Evolutionary conservation across 31 red algal species (phyloP), one percentile per base, ranked within the genome.

Genomic region (Asparagopsis taxiformis): DNA sequence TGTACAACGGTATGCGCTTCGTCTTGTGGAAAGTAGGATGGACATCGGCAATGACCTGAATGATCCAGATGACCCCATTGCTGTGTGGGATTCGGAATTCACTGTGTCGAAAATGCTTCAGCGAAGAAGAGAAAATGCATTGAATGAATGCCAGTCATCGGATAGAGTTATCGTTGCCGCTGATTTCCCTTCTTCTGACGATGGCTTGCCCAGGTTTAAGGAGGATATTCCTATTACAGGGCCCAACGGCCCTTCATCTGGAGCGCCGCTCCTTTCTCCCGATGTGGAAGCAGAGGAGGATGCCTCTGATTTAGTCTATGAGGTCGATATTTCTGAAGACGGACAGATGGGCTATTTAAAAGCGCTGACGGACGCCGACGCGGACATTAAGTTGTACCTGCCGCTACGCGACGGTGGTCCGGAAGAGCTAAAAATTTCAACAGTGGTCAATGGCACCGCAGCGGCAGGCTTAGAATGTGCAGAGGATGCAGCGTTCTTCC

Each of bases 391-490:
- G 5, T 61, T 93, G 70, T 93, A 79, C 79, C 74, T 84, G 79
- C 89, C 89, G 82, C 89, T 93, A 77, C 90, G 84, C 72, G 90
- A 94, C 84, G 80, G 83, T 79, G 80, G 76, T 79, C 82, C 82
- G 68, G 91, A 94, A 75, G 91, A 94, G 85, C 70, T 89, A 13
- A 75, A 79, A 68, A 55, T 89, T 63, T 94, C 92, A 28, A 52
- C 65, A n/a, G 85, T 96, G 51, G 85, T 84, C 38, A 69, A 55
- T 63, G 81, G 87, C 59, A 90, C 92, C 17, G 85, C 78, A 74
- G 84, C 85, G 70, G 74, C 71, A 80, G 92, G 92, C 63, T 67
- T 90, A 33, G 83, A 89, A 68, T 84, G 84, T 72, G 78, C 89
- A 23, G 84, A 93, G 67, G 88, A 92, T 63, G 88, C 88, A 16